Conservation (phyloP, 2,329 filamentous ascomycete genomes). For the Sporothrix humicola region DNA sequence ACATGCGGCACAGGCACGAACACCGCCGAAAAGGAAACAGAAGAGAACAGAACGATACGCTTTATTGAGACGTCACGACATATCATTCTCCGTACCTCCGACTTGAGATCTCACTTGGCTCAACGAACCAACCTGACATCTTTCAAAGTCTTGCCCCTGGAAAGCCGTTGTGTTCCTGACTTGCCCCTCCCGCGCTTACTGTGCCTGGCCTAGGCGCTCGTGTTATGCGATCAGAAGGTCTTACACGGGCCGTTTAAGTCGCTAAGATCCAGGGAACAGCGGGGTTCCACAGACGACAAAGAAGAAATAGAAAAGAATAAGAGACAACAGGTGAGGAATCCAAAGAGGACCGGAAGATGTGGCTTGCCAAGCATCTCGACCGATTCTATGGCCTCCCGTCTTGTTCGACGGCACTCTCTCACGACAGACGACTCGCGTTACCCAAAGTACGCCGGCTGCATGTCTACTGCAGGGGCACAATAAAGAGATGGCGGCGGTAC, state of each 20-base stretch:
- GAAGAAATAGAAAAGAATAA: neutral
- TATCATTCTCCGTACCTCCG: neutral
- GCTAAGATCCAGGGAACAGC: neutral
- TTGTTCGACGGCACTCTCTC: neutral
- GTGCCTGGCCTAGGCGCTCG: slow-evolving; percentile 13
- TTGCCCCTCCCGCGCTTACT: neutral
- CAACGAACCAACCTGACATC: too few relatives aligned
- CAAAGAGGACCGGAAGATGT: too few relatives aligned
- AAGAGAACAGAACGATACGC: neutral
- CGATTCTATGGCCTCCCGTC: neutral
- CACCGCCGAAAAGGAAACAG: neutral
- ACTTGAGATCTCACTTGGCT: neutral
- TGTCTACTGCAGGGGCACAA: slow-evolving; percentile 5
- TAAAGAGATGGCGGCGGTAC: neutral
- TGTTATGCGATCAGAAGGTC: slow-evolving; percentile 5
- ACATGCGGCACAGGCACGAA: slow-evolving; percentile 6
- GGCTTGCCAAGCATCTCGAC: neutral
- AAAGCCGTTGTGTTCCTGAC: neutral
- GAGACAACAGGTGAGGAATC: neutral
- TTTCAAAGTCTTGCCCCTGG: slow-evolving; percentile 2
- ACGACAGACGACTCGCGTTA: slow-evolving; percentile 2
- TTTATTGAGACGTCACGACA: neutral
- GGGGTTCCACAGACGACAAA: neutral
- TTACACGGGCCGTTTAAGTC: neutral
- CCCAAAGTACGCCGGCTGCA: neutral